Evolutionary conservation across 805 yeast species (phyloP).

Genomic region (Starmerella potacharoeniae): DNA sequence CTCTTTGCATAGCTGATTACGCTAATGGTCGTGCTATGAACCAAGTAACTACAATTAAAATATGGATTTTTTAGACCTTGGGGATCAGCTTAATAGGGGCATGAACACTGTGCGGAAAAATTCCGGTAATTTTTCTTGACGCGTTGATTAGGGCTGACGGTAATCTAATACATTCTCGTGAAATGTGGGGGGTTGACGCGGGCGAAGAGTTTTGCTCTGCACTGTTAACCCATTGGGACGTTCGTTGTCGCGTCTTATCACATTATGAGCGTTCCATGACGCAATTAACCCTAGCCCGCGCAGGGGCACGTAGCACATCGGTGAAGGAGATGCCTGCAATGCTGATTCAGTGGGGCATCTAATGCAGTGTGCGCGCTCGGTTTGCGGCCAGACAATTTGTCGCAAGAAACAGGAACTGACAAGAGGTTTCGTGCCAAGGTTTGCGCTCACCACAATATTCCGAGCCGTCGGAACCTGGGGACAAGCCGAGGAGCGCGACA

Average conservation of each 20-base stretch:
- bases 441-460: too few relatives aligned
- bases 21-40: not conserved
- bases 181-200: not conserved
- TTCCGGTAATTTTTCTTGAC: too few relatives aligned
- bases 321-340: not conserved
- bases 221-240: not conserved
- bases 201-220: not conserved
- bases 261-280: not conserved
- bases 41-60: too few relatives aligned
- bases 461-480: not conserved
- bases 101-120: too few relatives aligned
- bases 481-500: not conserved
- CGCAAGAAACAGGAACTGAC: too few relatives aligned
- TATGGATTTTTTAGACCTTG: too few relatives aligned
- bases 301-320: conserved; percentile 1
- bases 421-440: too few relatives aligned
- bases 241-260: not conserved
- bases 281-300: not conserved
- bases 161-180: not conserved
- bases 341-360: not conserved
- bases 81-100: too few relatives aligned
- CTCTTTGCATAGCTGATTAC: not conserved
- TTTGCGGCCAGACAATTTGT: too few relatives aligned
- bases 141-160: not conserved
- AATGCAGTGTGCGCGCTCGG: too few relatives aligned